Base-by-base conservation (phyloP, 140 eudicot species). In the Bidens hawaiensis region DNA sequence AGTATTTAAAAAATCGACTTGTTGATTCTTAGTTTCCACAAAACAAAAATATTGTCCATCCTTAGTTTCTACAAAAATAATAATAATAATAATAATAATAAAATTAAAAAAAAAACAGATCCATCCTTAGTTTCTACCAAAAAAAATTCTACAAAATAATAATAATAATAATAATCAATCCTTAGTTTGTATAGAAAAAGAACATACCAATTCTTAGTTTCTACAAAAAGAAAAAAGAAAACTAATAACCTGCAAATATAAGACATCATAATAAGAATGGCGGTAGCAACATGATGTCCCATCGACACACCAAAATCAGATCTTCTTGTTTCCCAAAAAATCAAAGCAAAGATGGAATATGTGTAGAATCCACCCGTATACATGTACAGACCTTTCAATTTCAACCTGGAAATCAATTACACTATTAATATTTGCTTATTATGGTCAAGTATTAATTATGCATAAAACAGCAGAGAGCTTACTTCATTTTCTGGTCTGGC, bases 241-340 rank as follows among this genome's bases (percentile, higher is more conserved):
- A 25, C 5, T 4, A n/a, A 30, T 69, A 30, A 91, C 99, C 99
- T 88, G 78, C 72, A 78, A 40, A 85, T 67, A 69, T 93, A 93
- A 67, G 99, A 93, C 71, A 93, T 65, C 10, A 69, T 80, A 64
- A 93, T 93, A 56, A 93, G 96, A 69, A 93, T 56, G 36, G 79
- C 78, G 23, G 96, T 82, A 69, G 99, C 94, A 50, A 88, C 83
- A 73, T 88, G 99, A 77, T 93, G 99, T 1, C 99, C 80, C 99
- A 93, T 93, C 8, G 96, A 93, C 62, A 88, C 99, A 42, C 96
- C 95, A 82, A 93, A 93, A 63, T 93, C 99, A 25, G 36, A 93
- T 43, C 96, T n/a, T n/a, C n/a, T 93, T 45, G 99, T 93, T 81
- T 93, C 99, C 99, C 99, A 93, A 63, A 84, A 93, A 48, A 88